A percentile compares a stretch with the other conserved stretches of the same genome.
Evolutionary conservation across 2,329 filamentous ascomycete species (phyloP).

Genomic region (Calonectria multiphialidica): DNA sequence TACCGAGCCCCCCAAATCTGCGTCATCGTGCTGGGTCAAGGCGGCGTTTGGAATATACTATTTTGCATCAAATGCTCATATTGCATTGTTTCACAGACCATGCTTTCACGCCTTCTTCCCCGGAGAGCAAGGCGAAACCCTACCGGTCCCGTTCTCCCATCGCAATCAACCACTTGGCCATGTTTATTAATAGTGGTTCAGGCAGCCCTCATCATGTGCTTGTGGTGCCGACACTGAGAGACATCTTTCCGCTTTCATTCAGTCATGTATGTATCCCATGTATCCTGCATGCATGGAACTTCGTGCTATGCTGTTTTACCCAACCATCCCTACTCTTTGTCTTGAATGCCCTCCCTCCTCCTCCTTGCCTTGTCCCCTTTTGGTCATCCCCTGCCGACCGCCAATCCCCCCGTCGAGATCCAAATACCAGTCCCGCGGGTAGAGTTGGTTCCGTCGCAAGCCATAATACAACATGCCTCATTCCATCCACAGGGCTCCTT

Average conservation of each 20-base stretch:
- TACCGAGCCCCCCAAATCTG: neutral
- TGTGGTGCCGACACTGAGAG: neutral
- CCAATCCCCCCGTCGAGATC: constrained; percentile 7
- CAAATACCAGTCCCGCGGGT: constrained; percentile 19
- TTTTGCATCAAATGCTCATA: constrained; percentile 4
- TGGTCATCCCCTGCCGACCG: neutral
- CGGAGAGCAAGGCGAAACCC: constrained; percentile 4
- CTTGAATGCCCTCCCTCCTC: neutral
- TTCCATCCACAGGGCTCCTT: constrained; percentile 5
- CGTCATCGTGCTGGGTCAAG: constrained; percentile 8
- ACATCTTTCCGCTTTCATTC: constrained; percentile 21
- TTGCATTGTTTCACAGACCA: constrained; percentile 21
- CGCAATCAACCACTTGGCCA: constrained; percentile 3
- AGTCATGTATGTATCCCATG: constrained; percentile 1
- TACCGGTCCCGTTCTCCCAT: constrained; percentile 11
- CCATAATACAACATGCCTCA: constrained; percentile 1
- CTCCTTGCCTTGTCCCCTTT: constrained; percentile 8
- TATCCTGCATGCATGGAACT: constrained; percentile 1
- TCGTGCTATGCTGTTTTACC: constrained; percentile 7
- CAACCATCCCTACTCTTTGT: neutral
- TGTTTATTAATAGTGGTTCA: constrained; percentile 21
- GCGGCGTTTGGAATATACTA: constrained; percentile 14
- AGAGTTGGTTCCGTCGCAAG: constrained; percentile 15
- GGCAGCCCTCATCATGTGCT: constrained; percentile 2
- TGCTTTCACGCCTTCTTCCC: neutral